Evolutionary conservation across 495 filamentous ascomycete genomes (phyloP), one percentile per base, ranked within the genome.

Genomic region (Daldinia decipiens): DNA sequence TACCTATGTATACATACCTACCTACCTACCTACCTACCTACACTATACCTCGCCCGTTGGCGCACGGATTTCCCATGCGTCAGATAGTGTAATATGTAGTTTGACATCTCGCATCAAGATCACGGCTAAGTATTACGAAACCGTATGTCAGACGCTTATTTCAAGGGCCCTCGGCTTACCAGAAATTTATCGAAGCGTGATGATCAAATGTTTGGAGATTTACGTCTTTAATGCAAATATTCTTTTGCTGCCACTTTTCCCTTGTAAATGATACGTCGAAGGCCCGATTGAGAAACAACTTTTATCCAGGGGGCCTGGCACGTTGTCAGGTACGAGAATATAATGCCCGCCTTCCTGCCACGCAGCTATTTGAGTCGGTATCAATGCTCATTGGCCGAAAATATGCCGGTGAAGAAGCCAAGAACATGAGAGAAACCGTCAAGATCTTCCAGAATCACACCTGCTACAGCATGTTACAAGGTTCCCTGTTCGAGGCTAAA

Each of bases 381-480:
- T 69, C 43, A 2, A 47, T 13, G 40, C 52, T 69, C 31, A 73
- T 73, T 73, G 70, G 70, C 29, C 58, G 1, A 69, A 73, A 73
- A 73, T 68, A 59, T 65, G 70, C 70, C 70, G 70, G 65, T 53
- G 50, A 62, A 40, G 57, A 69, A 59, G 70, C 70, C 65, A 73
- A 69, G 70, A 73, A 39, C 9, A 58, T 52, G 61, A 69, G 52
- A 51, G 65, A 66, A 71, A 58, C 51, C 45, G 26, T 68, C 65
- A 55, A 73, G 70, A 73, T 73, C 70, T 73, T 73, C 70, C 70
- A 73, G 70, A 73, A 73, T 73, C 62, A 73, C 70, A 36, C 61
- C 60, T 69, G 65, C 60, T 53, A 69, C 57, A 69, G 57, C 17
- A 59, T 52, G 13, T 17, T 65, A 31, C 70, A 69, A 51, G 70